Conservation (phyloP, 2,329 filamentous ascomycete species). For the Curvularia hawaiiensis region DNA sequence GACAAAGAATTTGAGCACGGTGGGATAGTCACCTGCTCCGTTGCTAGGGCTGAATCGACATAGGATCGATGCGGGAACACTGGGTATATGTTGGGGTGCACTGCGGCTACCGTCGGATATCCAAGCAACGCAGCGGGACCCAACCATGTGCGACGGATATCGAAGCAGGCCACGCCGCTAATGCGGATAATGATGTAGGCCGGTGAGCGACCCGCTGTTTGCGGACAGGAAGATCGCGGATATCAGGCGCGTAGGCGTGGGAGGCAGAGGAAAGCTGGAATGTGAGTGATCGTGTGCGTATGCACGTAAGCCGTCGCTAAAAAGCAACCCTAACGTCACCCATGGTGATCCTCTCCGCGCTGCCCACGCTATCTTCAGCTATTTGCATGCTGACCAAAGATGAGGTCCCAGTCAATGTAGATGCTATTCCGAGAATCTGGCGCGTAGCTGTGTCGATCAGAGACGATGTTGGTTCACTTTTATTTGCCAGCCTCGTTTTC, state of each 20-base stretch:
- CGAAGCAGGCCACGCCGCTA: conserved; percentile 13
- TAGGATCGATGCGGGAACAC: conserved; percentile 9
- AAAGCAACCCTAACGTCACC: neutral
- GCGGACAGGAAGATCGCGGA: conserved; percentile 19
- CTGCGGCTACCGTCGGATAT: conserved; percentile 34
- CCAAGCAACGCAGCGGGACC: neutral
- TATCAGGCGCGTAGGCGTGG: conserved; percentile 18
- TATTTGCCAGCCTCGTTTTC: neutral
- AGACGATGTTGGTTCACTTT: neutral
- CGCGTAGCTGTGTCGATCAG: neutral
- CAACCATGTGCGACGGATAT: conserved; percentile 29
- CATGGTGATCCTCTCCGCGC: neutral
- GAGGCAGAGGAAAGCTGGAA: neutral
- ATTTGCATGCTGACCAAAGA: neutral
- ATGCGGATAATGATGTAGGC: conserved; percentile 26
- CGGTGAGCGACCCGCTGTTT: conserved; percentile 3
- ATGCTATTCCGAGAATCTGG: neutral
- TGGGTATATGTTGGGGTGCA: conserved; percentile 31
- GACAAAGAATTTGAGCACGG: conserved; percentile 8
- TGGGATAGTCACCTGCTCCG: conserved; percentile 19
- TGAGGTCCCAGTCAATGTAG: neutral
- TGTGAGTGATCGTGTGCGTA: neutral
- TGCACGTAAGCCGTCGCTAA: conserved; percentile 1
- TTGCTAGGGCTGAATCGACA: conserved; percentile 5
- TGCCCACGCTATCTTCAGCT: neutral